phyloP scores from a whole-genome alignment of 2,329 filamentous ascomycete species.

The Penicillium sp. region DNA sequence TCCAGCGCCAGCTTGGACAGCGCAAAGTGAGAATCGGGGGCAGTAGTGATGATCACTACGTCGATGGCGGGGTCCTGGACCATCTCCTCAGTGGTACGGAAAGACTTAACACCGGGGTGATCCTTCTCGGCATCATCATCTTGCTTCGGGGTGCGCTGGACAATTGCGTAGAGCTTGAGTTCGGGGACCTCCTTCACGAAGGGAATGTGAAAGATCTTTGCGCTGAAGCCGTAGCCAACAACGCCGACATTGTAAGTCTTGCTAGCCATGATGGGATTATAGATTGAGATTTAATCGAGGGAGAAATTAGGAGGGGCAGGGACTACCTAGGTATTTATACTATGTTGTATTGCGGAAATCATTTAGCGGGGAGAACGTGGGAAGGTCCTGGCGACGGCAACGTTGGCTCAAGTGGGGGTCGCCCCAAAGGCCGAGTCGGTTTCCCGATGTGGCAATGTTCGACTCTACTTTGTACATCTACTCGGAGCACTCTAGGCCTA shows the following conservation, averaged over 20 bases:
- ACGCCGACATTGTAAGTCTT: conserved; percentile 58
- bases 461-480: neutral
- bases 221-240: conserved; percentile 62
- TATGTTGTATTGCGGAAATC: neutral
- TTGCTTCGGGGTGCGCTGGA: conserved; percentile 68
- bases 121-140: conserved; percentile 68
- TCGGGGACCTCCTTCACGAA: conserved; percentile 66
- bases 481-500: conserved; percentile 13
- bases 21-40: conserved; percentile 68
- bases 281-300: conserved; percentile 22
- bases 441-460: conserved; percentile 11
- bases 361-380: conserved; percentile 28
- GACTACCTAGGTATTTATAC: neutral
- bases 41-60: conserved; percentile 69
- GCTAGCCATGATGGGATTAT: conserved; percentile 36
- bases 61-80: conserved; percentile 66
- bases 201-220: conserved; percentile 83
- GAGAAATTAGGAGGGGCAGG: neutral
- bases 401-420: conserved; percentile 49
- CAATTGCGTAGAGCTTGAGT: conserved; percentile 70
- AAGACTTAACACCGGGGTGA: conserved; percentile 64
- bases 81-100: conserved; percentile 61
- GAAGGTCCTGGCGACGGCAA: conserved; percentile 40
- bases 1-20: conserved; percentile 65
- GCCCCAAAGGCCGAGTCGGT: conserved; percentile 37